Evolutionary conservation across 345 rosid species (phyloP).

Genomic region (Ceriops decandra): DNA sequence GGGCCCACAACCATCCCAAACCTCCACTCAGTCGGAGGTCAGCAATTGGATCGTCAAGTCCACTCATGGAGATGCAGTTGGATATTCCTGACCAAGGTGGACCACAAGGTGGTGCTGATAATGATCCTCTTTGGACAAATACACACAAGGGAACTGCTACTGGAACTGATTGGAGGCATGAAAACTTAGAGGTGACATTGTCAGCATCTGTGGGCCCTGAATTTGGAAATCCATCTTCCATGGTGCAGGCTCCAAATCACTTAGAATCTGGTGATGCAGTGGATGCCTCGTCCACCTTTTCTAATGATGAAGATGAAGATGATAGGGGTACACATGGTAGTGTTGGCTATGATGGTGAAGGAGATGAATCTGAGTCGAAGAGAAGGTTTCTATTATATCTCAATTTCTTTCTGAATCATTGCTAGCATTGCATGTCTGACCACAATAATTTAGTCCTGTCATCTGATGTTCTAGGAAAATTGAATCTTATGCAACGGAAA

Average conservation of each 20-base stretch:
- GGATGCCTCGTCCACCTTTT: conserved; percentile 45
- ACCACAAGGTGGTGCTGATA: conserved; percentile 37
- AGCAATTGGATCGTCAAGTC: conserved; percentile 50
- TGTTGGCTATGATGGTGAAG: conserved; percentile 29
- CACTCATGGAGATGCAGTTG: conserved; percentile 43
- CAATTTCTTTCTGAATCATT: neutral
- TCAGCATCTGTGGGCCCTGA: conserved; percentile 39
- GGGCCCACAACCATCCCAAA: conserved; percentile 79
- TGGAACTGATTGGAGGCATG: conserved; percentile 55
- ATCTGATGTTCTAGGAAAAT: conserved; percentile 21
- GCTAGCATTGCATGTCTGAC: neutral
- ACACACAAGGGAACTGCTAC: conserved; percentile 37
- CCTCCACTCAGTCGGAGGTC: conserved; percentile 65
- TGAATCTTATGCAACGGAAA: conserved; percentile 25
- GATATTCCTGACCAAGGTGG: conserved; percentile 54
- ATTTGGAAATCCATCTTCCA: conserved; percentile 43
- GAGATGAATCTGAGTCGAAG: conserved; percentile 34
- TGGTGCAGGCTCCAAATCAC: conserved; percentile 46
- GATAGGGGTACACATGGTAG: conserved; percentile 32
- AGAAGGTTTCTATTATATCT: conserved; percentile 23
- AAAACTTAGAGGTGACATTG: conserved; percentile 38
- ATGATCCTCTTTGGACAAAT: conserved; percentile 51
- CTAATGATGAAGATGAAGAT: conserved; percentile 34
- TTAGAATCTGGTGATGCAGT: conserved; percentile 63
- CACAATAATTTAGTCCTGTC: neutral